A percentile compares a stretch with the other conserved stretches of the same genome.
Conservation (phyloP, 106 monocot species). For the Allium sativum region DNA sequence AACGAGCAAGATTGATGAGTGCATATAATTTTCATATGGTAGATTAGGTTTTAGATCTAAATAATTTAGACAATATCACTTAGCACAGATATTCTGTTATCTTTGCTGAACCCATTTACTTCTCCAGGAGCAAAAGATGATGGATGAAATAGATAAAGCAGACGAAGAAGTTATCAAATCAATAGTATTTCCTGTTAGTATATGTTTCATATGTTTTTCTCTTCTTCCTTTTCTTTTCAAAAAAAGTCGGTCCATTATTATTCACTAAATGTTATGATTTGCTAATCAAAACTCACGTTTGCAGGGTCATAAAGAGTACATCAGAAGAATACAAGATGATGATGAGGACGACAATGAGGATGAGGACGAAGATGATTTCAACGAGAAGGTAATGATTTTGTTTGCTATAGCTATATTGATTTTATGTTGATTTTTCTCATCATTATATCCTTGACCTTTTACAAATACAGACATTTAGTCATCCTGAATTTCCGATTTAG, state of each 20-base stretch:
- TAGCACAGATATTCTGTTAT: neutral
- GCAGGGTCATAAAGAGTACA: constrained; percentile 51
- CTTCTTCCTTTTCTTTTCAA: neutral
- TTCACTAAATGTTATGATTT: neutral
- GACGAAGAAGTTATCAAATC: constrained; percentile 77
- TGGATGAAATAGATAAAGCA: constrained; percentile 58
- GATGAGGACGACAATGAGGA: constrained; percentile 36
- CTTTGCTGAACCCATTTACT: constrained; percentile 4
- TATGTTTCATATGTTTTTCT: neutral
- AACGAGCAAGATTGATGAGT: neutral
- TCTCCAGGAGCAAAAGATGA: constrained; percentile 53
- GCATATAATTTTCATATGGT: neutral
- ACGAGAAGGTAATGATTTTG: constrained; percentile 40
- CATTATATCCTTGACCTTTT: too few species aligned
- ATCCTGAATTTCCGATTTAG: too few species aligned
- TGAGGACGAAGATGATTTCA: neutral
- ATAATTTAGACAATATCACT: neutral
- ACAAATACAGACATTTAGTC: too few species aligned
- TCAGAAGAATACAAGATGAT: constrained; percentile 57
- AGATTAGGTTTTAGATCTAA: neutral
- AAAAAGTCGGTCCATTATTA: neutral
- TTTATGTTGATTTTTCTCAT: neutral
- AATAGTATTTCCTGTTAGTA: constrained; percentile 53
- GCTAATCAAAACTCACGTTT: constrained; percentile 1
- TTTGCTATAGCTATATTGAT: constrained; percentile 8